Evolutionary conservation across 169 alveolate genomes (phyloP), one percentile per base, ranked within the genome.

Genomic region (Cryptosporidium ryanae): DNA sequence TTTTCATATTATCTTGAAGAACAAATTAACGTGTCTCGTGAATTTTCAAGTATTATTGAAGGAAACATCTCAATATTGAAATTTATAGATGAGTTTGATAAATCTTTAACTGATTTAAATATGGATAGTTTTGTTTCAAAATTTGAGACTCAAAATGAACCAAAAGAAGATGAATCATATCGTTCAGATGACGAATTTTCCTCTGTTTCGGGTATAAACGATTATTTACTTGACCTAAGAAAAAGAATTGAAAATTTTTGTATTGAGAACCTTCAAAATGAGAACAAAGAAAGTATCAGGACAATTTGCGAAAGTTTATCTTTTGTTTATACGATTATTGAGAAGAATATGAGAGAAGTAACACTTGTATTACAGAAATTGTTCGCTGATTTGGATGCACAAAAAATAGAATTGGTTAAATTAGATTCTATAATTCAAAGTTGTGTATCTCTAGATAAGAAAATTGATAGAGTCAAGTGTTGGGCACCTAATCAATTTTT

Each of bases 401-500:
- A 76, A 43, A 44, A 61, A 38, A 44, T 21, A n/a, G 87, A 76
- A 10, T 34, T 76, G 8, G 1, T 10, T 13, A 76, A 76, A 10
- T 59, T 76, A 21, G 68, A 59, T 61, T 18, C 64, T 38, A 76
- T 76, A 57, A 61, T 76, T 38, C 76, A 76, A 44, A 49, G 44
- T 23, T 76, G 87, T 59, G 21, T 76, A 18, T 59, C 68, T 13
- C 18, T 59, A 15, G 64, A 76, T 34, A 32, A 76, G 27, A 61
- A 38, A 46, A 27, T 38, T 34, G 32, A 25, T 27, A 55, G 87
- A 43, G 87, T 61, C 8, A 48, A 76, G 43, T 76, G 87, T 27
- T 76, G 87, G 87, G 29, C 63, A 17, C 68, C 87, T 6, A 76
- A 61, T 34, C 87, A 76, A 76, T 76, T 63, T 34, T 27, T 76